phyloP scores from a whole-genome alignment of 345 rosid genomes.

The Linum tenue region DNA sequence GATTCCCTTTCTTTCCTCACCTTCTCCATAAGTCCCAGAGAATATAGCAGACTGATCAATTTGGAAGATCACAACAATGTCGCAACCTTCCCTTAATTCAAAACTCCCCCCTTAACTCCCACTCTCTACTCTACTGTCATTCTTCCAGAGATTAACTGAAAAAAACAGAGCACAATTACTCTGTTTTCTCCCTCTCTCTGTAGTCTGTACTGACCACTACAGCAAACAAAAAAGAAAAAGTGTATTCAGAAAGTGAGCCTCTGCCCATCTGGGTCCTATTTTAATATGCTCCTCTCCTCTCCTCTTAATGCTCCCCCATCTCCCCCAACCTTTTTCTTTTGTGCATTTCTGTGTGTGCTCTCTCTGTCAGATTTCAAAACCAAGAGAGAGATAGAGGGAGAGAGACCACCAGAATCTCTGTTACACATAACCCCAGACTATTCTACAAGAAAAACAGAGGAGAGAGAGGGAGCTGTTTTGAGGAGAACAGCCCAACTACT shows the following conservation, averaged over 20 bases:
- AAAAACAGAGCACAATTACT: too few relatives aligned
- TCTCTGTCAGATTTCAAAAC: slow-evolving; percentile 29
- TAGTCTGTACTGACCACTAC: too few relatives aligned
- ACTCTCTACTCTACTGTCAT: not conserved
- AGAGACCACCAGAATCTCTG: slow-evolving; percentile 23
- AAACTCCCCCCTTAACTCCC: not conserved
- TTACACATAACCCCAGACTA: too few relatives aligned
- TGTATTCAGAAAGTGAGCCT: slow-evolving; percentile 6
- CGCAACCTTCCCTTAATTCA: not conserved
- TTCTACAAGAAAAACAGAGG: not conserved
- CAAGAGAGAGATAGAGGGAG: slow-evolving; percentile 29
- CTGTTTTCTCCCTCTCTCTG: too few relatives aligned
- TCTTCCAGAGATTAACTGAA: too few relatives aligned
- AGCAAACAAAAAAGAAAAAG: not conserved
- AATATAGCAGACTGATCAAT: slow-evolving; percentile 5
- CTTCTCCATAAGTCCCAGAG: slow-evolving; percentile 6
- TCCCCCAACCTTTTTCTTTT: not conserved
- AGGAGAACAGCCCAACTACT: slow-evolving; percentile 23
- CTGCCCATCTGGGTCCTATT: slow-evolving; percentile 22
- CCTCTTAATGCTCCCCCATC: not conserved
- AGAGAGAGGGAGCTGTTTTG: not conserved
- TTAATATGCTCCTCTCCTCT: slow-evolving; percentile 21
- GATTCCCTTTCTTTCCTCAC: slow-evolving; percentile 14
- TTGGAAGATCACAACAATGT: not conserved
- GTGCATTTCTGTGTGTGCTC: slow-evolving; percentile 22